Conservation (phyloP, 1,284 basidiomycete species). For the Schizophyllum amplum region DNA sequence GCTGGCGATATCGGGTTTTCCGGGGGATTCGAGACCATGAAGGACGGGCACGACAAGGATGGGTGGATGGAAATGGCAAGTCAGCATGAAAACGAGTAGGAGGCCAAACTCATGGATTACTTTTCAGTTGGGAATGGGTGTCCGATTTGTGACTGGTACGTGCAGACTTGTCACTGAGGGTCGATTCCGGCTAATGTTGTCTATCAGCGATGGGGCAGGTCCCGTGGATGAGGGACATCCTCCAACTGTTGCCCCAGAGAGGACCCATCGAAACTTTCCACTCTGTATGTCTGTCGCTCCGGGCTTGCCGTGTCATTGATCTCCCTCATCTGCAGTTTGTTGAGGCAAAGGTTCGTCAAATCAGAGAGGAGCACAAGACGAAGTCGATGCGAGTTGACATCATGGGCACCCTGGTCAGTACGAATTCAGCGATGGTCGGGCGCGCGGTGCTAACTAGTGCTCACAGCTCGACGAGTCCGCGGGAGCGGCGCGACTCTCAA, state of each 20-base stretch:
- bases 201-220: slow-evolving; percentile 1
- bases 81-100: not conserved
- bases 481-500: not conserved
- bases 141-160: not conserved
- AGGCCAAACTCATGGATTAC: too few relatives aligned
- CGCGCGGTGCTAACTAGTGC: not conserved
- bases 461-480: slow-evolving; percentile 1
- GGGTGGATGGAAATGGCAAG: slow-evolving; percentile 8
- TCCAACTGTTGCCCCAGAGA: slow-evolving; percentile 4
- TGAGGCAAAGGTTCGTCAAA: not conserved
- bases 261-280: slow-evolving; percentile 7
- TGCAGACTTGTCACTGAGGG: not conserved
- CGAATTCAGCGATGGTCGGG: not conserved
- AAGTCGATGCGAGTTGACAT: not conserved
- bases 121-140: not conserved
- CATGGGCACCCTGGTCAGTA: not conserved
- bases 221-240: slow-evolving; percentile 3
- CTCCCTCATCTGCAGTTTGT: not conserved
- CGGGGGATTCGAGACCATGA: slow-evolving; percentile 37
- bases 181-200: not conserved
- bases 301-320: not conserved
- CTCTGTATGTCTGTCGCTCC: not conserved
- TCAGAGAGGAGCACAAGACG: not conserved
- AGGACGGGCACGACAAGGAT: slow-evolving; percentile 23
- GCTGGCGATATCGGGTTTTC: slow-evolving; percentile 31